Conservation (phyloP, 202 grass and related monocot species). For the Bolboschoenoplectus hybrid region DNA sequence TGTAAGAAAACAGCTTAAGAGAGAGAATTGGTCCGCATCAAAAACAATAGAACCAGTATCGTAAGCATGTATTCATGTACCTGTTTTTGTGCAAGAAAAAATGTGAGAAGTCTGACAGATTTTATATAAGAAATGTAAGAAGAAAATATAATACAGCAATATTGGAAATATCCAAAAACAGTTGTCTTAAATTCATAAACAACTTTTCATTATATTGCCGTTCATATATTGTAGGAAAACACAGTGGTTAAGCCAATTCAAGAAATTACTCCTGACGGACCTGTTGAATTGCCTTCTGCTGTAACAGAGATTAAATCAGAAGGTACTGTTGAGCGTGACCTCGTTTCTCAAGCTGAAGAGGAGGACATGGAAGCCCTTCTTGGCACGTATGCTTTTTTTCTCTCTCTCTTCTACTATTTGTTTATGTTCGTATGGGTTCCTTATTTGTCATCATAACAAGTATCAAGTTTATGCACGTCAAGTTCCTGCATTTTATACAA, state of each 20-base stretch:
- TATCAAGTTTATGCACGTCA: neutral
- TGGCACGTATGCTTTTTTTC: conserved; percentile 58
- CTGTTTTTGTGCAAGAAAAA: neutral
- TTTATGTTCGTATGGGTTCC: conserved; percentile 20
- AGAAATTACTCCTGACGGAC: conserved; percentile 50
- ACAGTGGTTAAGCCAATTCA: conserved; percentile 56
- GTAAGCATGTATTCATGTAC: neutral
- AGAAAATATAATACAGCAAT: neutral
- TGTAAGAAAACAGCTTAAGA: neutral
- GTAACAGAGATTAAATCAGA: conserved; percentile 51
- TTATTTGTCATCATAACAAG: conserved; percentile 7
- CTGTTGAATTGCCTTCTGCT: conserved; percentile 42
- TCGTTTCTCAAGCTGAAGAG: conserved; percentile 86
- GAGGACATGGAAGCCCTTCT: conserved; percentile 88
- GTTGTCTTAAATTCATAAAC: conserved; percentile 22
- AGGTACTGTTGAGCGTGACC: conserved; percentile 69
- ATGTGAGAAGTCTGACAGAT: neutral
- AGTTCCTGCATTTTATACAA: neutral
- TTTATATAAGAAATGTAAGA: neutral
- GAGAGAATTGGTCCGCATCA: neutral
- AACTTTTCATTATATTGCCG: neutral
- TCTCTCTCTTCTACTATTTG: neutral
- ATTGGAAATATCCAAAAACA: conserved; percentile 13
- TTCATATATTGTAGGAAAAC: conserved; percentile 60
- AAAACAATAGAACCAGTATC: neutral